Conservation (phyloP, 805 yeast species). For the Sugiyamaella marilandica region DNA sequence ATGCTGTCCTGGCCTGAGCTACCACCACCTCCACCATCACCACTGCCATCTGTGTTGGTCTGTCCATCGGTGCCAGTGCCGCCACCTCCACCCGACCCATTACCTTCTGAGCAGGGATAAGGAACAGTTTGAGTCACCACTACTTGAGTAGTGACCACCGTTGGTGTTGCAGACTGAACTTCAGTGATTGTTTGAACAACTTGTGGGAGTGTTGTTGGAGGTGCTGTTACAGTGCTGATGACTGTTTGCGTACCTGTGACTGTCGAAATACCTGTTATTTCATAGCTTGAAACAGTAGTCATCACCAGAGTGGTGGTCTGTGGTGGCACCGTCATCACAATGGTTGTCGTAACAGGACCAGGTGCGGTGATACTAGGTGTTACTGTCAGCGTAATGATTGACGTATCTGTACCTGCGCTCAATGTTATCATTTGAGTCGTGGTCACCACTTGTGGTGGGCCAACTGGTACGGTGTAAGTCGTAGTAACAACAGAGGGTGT, state of each 20-base stretch:
- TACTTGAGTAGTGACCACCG: slow-evolving; percentile 5
- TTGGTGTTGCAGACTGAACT: slow-evolving; percentile 3
- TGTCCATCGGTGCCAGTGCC: no score
- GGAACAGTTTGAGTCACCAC: slow-evolving; percentile 13
- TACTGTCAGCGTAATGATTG: background rate
- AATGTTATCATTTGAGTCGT: slow-evolving; percentile 3
- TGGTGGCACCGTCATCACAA: slow-evolving; percentile 9
- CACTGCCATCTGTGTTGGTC: no score
- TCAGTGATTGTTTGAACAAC: slow-evolving; percentile 9
- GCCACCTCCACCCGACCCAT: background rate
- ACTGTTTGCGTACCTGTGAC: slow-evolving; percentile 12
- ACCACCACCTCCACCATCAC: no score
- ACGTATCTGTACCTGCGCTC: slow-evolving; percentile 1
- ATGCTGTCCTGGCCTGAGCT: background rate
- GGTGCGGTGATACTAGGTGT: slow-evolving; percentile 5
- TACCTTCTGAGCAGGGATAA: slow-evolving; percentile 10
- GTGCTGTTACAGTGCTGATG: slow-evolving; percentile 3
- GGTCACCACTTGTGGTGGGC: slow-evolving; percentile 1
- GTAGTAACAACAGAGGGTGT: background rate
- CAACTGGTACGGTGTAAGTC: slow-evolving; percentile 6
- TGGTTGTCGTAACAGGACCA: slow-evolving; percentile 8
- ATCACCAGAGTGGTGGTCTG: slow-evolving; percentile 1
- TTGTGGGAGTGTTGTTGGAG: slow-evolving; percentile 12
- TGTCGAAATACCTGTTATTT: slow-evolving; percentile 7
- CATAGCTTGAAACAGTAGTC: background rate